Evolutionary conservation across 805 yeast species (phyloP).

Genomic region (Cyberlindnera sargentensis): DNA sequence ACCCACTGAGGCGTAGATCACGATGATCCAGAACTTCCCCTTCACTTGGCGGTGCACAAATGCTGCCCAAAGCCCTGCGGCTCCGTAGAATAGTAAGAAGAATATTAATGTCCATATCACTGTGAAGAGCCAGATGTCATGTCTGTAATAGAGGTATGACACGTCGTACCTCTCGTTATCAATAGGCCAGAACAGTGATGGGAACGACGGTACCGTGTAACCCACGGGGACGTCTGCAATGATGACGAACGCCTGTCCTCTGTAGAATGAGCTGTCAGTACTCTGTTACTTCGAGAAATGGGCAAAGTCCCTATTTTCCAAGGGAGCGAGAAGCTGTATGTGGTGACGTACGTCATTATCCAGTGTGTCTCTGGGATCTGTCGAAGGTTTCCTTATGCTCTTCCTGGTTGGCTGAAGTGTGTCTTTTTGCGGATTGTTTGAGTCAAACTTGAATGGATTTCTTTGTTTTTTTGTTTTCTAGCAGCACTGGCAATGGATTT

Average conservation of each 20-base stretch:
- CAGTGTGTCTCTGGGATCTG: too few relatives aligned
- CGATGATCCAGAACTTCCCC: slow-evolving; percentile 35
- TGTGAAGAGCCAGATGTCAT: slow-evolving; percentile 80
- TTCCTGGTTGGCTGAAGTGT: too few relatives aligned
- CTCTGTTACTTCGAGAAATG: too few relatives aligned
- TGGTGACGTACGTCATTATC: too few relatives aligned
- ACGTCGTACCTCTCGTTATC: slow-evolving; percentile 28
- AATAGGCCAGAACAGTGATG: slow-evolving; percentile 73
- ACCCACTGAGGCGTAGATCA: slow-evolving; percentile 46
- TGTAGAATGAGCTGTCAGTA: too few relatives aligned
- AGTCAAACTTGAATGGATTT: too few relatives aligned
- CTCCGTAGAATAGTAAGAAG: slow-evolving; percentile 51
- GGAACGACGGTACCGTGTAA: slow-evolving; percentile 71
- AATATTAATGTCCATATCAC: slow-evolving; percentile 74
- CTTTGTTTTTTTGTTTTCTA: too few relatives aligned
- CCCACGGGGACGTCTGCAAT: slow-evolving; percentile 68
- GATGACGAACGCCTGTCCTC: slow-evolving; percentile 30
- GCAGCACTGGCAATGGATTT: too few relatives aligned
- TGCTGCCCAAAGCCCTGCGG: slow-evolving; percentile 60
- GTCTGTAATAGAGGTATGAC: slow-evolving; percentile 58
- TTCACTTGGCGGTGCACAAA: slow-evolving; percentile 37
- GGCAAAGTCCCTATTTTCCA: too few relatives aligned
- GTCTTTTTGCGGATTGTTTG: too few relatives aligned
- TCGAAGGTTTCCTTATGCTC: too few relatives aligned
- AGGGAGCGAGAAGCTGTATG: too few relatives aligned